Conservation (phyloP, 2,329 filamentous ascomycete species). For the Trematosphaeria pertusa region DNA sequence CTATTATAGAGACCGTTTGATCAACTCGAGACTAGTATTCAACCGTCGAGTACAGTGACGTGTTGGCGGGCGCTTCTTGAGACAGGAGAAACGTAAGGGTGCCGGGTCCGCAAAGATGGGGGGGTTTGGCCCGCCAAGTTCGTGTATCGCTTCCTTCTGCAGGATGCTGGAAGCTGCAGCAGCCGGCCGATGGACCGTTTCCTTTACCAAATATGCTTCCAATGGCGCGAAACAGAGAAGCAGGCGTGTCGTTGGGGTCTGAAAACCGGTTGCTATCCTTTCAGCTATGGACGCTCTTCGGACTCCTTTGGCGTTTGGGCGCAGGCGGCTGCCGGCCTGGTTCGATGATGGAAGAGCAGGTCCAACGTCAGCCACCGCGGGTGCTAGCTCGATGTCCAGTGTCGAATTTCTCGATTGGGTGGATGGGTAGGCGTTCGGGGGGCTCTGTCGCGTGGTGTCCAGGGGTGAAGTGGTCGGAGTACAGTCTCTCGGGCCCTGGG, state of each 20-base stretch:
- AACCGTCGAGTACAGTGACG: conserved; percentile 9
- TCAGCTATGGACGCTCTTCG: no score
- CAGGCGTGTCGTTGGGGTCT: background rate
- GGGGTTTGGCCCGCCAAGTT: conserved; percentile 15
- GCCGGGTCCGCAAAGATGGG: conserved; percentile 11
- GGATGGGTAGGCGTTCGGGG: conserved; percentile 11
- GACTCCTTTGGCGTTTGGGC: no score
- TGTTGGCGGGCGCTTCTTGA: conserved; percentile 21
- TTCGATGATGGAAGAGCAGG: conserved; percentile 15
- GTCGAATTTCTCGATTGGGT: conserved; percentile 17
- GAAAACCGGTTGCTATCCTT: no score
- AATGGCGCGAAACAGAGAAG: background rate
- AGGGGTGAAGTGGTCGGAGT: conserved; percentile 21
- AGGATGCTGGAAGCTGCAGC: conserved; percentile 16
- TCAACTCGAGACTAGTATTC: conserved; percentile 11
- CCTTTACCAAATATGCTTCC: background rate
- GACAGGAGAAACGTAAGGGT: conserved; percentile 15
- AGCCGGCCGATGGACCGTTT: background rate
- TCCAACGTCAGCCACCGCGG: conserved; percentile 39
- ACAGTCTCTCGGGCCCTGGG: conserved; percentile 5
- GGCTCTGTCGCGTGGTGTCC: conserved; percentile 32
- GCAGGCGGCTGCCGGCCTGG: conserved; percentile 7
- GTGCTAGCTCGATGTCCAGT: conserved; percentile 6
- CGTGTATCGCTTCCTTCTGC: conserved; percentile 12
- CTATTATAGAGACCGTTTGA: conserved; percentile 1